Evolutionary conservation across 2,329 filamentous ascomycete species (phyloP), one percentile per base, ranked within the genome.

Genomic region (Dichotomopilus funicola): DNA sequence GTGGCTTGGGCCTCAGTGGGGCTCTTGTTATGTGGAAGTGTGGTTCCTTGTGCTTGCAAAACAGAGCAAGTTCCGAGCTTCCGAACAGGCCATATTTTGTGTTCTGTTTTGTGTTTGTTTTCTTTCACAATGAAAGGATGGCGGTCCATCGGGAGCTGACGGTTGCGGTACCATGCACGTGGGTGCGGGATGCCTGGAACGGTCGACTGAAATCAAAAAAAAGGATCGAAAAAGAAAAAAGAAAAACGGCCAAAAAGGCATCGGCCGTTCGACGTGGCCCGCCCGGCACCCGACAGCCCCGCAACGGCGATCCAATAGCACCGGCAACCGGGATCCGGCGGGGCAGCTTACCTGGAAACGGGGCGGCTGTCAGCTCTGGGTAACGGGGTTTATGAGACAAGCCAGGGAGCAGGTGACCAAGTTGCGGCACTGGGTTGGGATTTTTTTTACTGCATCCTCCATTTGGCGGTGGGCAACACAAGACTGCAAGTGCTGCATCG

Each of bases 381-480:
- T 53, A 45, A 41, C 44, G 45, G 41, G 53, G 46, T 36, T 47
- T 51, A 57, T 55, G 53, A 55, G 51, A 53, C 45, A 55, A 57
- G 36, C 47, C 53, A 13, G 55, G 46, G 45, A 55, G 49, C 58
- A 59, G 58, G 52, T 59, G 58, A 59, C 49, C 58, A 51, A 36
- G n/a, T 43, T 27, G 38, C 48, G 43, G 7, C 27, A 27, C 13
- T 6, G 19, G 33, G 44, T 40, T 43, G 34, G 35, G 19, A 27
- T 27, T 27, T 27, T 27, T 27, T 12, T 40, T 40, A 9, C 37
- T 9, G 37, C 9, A 12, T 9, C 12, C 9, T 49, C 38, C 40
- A 10, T 34, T n/a, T 12, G 12, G 35, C 12, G 27, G 51, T 52
- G 51, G 54, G 45, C 34, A 36, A 46, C 35, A 43, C 40, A 47